A percentile compares a stretch with the other conserved stretches of the same genome.
Evolutionary conservation across 1,284 basidiomycete species (phyloP).

Genomic region (Cerrena zonata): DNA sequence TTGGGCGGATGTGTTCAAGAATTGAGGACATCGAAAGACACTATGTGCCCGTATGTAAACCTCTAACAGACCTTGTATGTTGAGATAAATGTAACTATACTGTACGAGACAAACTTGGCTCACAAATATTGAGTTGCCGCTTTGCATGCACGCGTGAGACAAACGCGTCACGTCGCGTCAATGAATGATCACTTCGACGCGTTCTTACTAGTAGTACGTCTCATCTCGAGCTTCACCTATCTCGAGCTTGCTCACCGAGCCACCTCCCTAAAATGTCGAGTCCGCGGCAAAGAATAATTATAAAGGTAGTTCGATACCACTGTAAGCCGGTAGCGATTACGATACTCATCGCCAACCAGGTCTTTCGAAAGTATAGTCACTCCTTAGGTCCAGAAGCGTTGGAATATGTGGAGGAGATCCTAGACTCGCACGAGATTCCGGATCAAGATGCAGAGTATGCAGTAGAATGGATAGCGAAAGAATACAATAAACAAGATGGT

Average conservation of each 20-base stretch:
- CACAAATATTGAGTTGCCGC: background rate
- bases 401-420: conserved; percentile 61
- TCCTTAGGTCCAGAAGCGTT: conserved; percentile 73
- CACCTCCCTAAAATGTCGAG: conserved; percentile 30
- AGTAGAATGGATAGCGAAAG: conserved; percentile 78
- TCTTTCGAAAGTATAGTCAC: conserved; percentile 79
- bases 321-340: background rate
- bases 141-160: background rate
- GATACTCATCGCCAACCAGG: conserved; percentile 34
- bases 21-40: no score
- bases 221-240: background rate
- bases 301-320: no score
- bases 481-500: conserved; percentile 92
- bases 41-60: no score
- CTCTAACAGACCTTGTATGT: no score
- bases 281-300: conserved; percentile 51
- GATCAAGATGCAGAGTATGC: conserved; percentile 75
- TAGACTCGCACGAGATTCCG: conserved; percentile 60
- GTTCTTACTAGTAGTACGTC: background rate
- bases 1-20: conserved; percentile 69
- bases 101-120: background rate
- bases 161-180: conserved; percentile 3
- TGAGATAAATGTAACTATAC: no score
- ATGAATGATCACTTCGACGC: background rate
- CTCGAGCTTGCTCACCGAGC: background rate